Base-by-base conservation (phyloP, 75 land plant genomes). In the Azolla pinnata region DNA sequence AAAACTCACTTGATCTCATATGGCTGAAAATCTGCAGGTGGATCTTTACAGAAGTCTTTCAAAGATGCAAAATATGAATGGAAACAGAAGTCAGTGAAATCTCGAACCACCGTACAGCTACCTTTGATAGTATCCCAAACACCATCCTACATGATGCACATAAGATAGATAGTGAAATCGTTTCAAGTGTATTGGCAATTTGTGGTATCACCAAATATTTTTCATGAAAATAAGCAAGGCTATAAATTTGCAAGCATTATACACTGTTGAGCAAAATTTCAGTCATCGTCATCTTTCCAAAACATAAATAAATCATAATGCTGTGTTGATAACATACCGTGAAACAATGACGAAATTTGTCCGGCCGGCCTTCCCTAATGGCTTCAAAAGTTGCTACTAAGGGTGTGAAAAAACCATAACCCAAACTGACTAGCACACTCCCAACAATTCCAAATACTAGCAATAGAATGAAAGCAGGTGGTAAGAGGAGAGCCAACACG, bases 381-480 rank as follows among this genome's bases (percentile, higher is more conserved):
- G 87, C 97, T 68, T 87, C 86, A 78, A 91, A 91, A 28, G 97
- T 91, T 62, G 88, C 88, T 46, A 87, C 33, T 44, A 91, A 50
- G 8, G 97, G 97, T 48, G 77, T 61, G 56, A 88, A 78, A 25
- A 73, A 64, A 0, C 97, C 97, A 82, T 84, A 87, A 2, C 86
- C 88, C 19, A 87, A 56, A 29, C 83, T 88, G 26, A 67, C 83
- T 0, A 87, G 66, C 24, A 91, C 38, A 67, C 93, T 87, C 32
- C 84, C 88, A 42, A 75, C 62, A 52, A 79, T 74, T 1, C 69
- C 79, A 29, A 73, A 0, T 0, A 75, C 32, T 14, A 79, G 81
- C 83, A 83, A 75, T 19, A 87, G 58, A 26, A 87, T 23, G 54
- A 90, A 44, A 29, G 93, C 83, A 21, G 78, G 31, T 10, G 86